phyloP scores from a whole-genome alignment of 116 monocot species.

The Cymodocea nodosa region DNA sequence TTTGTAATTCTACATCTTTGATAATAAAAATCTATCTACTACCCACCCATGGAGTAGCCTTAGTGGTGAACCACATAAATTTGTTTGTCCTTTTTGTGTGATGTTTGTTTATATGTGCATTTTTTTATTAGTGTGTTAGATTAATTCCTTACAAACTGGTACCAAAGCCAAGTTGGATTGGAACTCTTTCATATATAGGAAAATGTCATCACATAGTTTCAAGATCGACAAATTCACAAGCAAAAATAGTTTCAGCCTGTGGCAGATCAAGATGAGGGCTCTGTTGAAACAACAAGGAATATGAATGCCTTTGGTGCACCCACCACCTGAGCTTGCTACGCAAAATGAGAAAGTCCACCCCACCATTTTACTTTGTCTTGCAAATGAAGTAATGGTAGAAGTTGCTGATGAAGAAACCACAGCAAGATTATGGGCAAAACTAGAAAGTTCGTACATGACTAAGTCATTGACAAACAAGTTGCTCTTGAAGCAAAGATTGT shows the following conservation, averaged over 20 bases:
- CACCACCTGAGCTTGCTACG: not conserved
- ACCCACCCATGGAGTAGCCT: too few relatives aligned
- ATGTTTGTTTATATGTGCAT: too few relatives aligned
- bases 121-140: too few relatives aligned
- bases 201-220: slow-evolving; percentile 1
- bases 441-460: not conserved
- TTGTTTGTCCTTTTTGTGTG: too few relatives aligned
- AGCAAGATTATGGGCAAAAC: not conserved
- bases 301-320: not conserved
- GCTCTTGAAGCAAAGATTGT: not conserved
- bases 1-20: too few relatives aligned
- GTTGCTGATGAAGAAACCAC: not conserved
- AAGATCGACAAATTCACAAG: slow-evolving; percentile 4
- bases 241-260: not conserved
- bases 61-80: too few relatives aligned
- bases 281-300: not conserved
- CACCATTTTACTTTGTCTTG: not conserved
- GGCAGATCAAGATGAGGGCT: not conserved
- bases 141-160: not conserved
- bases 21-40: too few relatives aligned
- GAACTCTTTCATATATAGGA: too few relatives aligned
- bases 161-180: not conserved
- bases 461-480: too few relatives aligned
- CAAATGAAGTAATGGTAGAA: not conserved
- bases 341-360: not conserved